phyloP scores from a whole-genome alignment of 2,329 filamentous ascomycete genomes.

The Aspergillus quadrilineatus region DNA sequence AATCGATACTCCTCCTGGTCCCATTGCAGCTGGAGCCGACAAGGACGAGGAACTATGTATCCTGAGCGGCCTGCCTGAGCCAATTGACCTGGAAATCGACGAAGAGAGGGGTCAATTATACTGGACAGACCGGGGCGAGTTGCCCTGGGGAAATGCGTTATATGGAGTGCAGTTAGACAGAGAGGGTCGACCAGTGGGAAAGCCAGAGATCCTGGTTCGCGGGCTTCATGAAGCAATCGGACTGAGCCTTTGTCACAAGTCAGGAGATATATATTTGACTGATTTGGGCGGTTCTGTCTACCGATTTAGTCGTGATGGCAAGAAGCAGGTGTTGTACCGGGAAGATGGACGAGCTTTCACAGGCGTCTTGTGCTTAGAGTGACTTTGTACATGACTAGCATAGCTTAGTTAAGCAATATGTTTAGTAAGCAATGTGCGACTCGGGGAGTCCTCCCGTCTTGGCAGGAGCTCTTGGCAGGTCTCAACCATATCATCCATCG shows the following conservation, averaged over 20 bases:
- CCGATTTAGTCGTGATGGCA: constrained; percentile 21
- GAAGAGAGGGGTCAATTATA: constrained; percentile 48
- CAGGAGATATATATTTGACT: constrained; percentile 25
- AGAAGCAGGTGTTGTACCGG: constrained; percentile 18
- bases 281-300: constrained; percentile 33
- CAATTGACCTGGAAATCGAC: constrained; percentile 59
- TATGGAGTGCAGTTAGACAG: constrained; percentile 39
- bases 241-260: constrained; percentile 35
- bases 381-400: background rate
- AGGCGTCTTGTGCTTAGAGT: constrained; percentile 1
- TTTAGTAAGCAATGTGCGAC: background rate
- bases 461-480: background rate
- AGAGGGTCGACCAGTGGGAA: constrained; percentile 23
- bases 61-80: constrained; percentile 51
- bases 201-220: constrained; percentile 30
- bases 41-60: constrained; percentile 46
- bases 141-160: constrained; percentile 55
- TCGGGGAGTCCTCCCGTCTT: background rate
- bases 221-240: constrained; percentile 51
- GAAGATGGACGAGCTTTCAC: constrained; percentile 23
- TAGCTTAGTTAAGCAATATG: background rate
- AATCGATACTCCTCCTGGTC: constrained; percentile 40
- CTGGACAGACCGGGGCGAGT: constrained; percentile 63
- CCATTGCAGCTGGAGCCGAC: constrained; percentile 34
- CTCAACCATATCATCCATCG: background rate